These are phyloP conservation scores for Buxus sempervirens DNA, from an alignment of 164 flowering plant genomes.

Conservation along the genomic window DNA sequence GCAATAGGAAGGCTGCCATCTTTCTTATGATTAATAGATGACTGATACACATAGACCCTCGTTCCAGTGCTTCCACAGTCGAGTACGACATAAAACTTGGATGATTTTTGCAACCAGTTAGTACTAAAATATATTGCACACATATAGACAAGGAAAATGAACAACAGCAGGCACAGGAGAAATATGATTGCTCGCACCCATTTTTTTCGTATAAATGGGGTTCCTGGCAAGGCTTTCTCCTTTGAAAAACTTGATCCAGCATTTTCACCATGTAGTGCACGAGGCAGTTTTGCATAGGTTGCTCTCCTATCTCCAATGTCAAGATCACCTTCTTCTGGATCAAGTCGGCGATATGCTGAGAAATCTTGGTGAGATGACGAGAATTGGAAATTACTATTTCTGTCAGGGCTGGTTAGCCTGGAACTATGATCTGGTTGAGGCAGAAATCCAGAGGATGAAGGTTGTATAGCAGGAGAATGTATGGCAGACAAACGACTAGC, in stretches of 20 bases:
- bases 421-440: slow-evolving; percentile 35
- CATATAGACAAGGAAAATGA: slow-evolving; percentile 36
- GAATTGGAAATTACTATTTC: slow-evolving; percentile 44
- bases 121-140: slow-evolving; percentile 35
- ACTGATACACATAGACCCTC: slow-evolving; percentile 77
- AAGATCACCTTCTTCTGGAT: slow-evolving; percentile 48
- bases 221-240: slow-evolving; percentile 47
- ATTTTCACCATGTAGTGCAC: slow-evolving; percentile 45
- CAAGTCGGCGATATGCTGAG: slow-evolving; percentile 50
- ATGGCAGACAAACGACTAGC: slow-evolving; percentile 33
- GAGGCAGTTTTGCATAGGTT: slow-evolving; percentile 31
- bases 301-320: slow-evolving; percentile 18
- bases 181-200: slow-evolving; percentile 42
- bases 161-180: slow-evolving; percentile 44
- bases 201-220: slow-evolving; percentile 39
- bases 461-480: slow-evolving; percentile 34
- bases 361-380: slow-evolving; percentile 90
- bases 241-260: slow-evolving; percentile 73
- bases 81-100: slow-evolving; percentile 76
- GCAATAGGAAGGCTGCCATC: slow-evolving; percentile 55
- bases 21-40: slow-evolving; percentile 36
- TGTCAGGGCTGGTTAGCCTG: slow-evolving; percentile 30
- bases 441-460: slow-evolving; percentile 36
- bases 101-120: slow-evolving; percentile 41
- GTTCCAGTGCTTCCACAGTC: slow-evolving; percentile 98